Evolutionary conservation across 2,329 filamentous ascomycete genomes (phyloP).

Genomic region (Trichoderma atroviride): DNA sequence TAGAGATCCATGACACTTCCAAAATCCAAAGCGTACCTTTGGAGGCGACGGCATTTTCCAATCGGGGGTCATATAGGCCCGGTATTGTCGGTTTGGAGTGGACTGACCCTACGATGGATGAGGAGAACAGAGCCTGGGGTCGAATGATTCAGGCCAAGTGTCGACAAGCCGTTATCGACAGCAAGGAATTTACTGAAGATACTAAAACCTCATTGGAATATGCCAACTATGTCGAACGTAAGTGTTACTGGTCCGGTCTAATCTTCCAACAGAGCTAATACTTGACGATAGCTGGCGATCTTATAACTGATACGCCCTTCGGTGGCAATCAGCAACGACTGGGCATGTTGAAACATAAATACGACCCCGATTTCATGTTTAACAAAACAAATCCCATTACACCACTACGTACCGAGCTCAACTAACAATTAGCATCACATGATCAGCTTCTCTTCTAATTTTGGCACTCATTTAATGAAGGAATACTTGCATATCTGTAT

Average conservation of each 20-base stretch:
- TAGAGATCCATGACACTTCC: slow-evolving; percentile 47
- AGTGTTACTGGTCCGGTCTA: neutral
- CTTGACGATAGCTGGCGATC: slow-evolving; percentile 4
- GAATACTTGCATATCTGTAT: neutral
- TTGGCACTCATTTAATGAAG: neutral
- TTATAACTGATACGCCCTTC: neutral
- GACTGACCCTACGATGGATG: neutral
- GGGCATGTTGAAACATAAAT: slow-evolving; percentile 3
- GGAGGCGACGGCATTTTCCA: slow-evolving; percentile 36
- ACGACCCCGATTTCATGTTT: neutral
- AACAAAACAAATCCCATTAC: slow-evolving; percentile 15
- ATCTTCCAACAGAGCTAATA: neutral
- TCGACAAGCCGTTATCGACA: neutral
- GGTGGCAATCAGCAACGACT: slow-evolving; percentile 6
- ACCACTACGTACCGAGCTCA: neutral
- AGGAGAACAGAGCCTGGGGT: slow-evolving; percentile 15
- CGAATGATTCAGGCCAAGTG: slow-evolving; percentile 9
- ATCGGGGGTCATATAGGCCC: slow-evolving; percentile 4
- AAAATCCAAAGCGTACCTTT: slow-evolving; percentile 34
- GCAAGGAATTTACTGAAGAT: neutral
- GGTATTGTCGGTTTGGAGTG: slow-evolving; percentile 7
- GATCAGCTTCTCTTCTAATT: neutral
- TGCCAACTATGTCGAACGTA: slow-evolving; percentile 19
- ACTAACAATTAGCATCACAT: neutral
- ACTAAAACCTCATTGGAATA: slow-evolving; percentile 12